These are phyloP conservation scores for Achaetomiella virescens DNA, from an alignment of 495 filamentous ascomycete species.

Conservation along the genomic window DNA sequence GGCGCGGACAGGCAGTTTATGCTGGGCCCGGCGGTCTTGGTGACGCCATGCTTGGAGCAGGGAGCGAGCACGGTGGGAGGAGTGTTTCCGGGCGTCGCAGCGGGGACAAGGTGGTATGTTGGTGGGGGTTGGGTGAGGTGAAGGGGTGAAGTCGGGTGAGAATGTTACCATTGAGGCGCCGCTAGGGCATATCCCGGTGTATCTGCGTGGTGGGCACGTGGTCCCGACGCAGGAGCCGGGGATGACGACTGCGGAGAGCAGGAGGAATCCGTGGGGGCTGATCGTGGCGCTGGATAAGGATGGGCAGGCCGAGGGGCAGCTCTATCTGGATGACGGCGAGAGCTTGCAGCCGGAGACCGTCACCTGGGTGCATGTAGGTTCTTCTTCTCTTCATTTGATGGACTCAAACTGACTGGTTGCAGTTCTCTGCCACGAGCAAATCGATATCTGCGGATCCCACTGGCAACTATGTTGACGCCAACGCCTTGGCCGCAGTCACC, in stretches of 20 bases:
- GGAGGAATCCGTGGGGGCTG: constrained; percentile 64
- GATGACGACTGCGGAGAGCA: constrained; percentile 59
- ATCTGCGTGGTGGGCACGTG: constrained; percentile 62
- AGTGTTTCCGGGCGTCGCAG: constrained; percentile 66
- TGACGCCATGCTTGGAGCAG: constrained; percentile 66
- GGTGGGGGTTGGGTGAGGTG: constrained; percentile 53
- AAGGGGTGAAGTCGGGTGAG: constrained; percentile 45
- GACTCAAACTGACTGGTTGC: background rate
- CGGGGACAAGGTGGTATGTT: constrained; percentile 68
- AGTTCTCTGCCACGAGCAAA: constrained; percentile 46
- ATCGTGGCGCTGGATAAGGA: constrained; percentile 53
- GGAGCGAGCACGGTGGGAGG: constrained; percentile 61
- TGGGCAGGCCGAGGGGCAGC: constrained; percentile 54
- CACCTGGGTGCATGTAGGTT: constrained; percentile 49
- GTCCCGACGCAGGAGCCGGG: constrained; percentile 66
- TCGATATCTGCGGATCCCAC: constrained; percentile 41
- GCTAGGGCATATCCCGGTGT: constrained; percentile 73
- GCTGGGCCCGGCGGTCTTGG: constrained; percentile 62
- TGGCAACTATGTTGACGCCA: constrained; percentile 55
- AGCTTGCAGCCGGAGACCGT: constrained; percentile 55
- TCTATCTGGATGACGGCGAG: constrained; percentile 85
- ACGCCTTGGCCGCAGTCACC: constrained; percentile 59
- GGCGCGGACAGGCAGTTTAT: constrained; percentile 69
- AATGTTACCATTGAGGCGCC: constrained; percentile 72
- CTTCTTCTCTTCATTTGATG: background rate